Evolutionary conservation across 306 rosid genomes (phyloP).

Genomic region (Aeschynomene evenia): DNA sequence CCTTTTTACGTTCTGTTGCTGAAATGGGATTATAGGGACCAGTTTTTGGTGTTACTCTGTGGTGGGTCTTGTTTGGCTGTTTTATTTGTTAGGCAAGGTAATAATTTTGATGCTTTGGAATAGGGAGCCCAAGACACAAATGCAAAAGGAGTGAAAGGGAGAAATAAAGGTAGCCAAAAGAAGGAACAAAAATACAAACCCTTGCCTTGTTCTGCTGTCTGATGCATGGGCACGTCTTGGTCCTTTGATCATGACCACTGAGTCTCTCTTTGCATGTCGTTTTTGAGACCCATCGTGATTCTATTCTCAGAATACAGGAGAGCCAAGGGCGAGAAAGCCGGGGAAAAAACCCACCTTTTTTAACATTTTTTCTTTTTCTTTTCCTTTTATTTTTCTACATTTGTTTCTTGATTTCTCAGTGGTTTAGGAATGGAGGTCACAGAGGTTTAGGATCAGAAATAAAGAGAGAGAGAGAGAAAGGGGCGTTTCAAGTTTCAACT

Average conservation of each 20-base stretch:
- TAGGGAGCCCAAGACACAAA: background rate
- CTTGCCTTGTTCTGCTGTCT: conserved; percentile 45
- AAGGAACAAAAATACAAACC: conserved; percentile 54
- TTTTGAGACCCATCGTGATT: conserved; percentile 45
- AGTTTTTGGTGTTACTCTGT: conserved; percentile 18
- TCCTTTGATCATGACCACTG: conserved; percentile 61
- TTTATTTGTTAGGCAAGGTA: conserved; percentile 2
- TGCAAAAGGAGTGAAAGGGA: conserved; percentile 1
- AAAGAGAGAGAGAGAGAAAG: background rate
- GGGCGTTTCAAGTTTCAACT: background rate
- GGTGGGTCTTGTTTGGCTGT: background rate
- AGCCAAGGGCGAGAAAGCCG: conserved; percentile 46
- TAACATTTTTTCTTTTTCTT: background rate
- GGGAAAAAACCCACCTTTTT: conserved; percentile 42
- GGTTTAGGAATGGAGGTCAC: conserved; percentile 35
- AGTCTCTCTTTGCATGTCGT: conserved; percentile 52
- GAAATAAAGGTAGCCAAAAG: conserved; percentile 42
- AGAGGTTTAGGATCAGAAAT: conserved; percentile 28
- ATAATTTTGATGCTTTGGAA: conserved; percentile 29
- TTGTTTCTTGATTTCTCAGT: background rate
- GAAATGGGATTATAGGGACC: conserved; percentile 35
- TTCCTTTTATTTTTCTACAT: background rate
- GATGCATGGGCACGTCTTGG: conserved; percentile 62
- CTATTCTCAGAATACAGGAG: conserved; percentile 31
- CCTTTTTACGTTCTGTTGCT: background rate